Evolutionary conservation across 75 land plant species (phyloP), one percentile per base, ranked within the genome.

Genomic region (Selaginella moellendorffii): DNA sequence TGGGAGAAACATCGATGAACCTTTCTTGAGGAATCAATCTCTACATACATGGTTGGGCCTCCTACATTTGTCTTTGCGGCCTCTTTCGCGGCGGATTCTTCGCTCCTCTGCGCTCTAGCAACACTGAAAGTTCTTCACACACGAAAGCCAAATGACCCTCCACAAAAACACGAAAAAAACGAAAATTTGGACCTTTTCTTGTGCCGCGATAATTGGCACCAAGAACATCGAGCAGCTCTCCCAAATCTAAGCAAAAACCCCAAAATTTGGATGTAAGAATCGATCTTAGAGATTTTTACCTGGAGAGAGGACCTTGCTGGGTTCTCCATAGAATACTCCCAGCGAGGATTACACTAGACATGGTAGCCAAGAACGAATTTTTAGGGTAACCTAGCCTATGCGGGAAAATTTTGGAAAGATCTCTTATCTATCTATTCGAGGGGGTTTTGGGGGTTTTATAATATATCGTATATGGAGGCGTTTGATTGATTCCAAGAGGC

Each of bases 31-130:
- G n/a, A n/a, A n/a, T n/a, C n/a, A n/a, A n/a, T n/a, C n/a, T n/a
- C n/a, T n/a, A n/a, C n/a, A 54, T 77, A 88, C 93, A 91, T 91
- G 51, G 97, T 91, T 66, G 97, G 89, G 24, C 72, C 81, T 36
- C 79, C 86, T 36, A 29, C 76, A 17, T 88, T 86, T 8, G 75
- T 82, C 36, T 31, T 53, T 0, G 65, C 67, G 23, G 95, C 86
- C 62, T 85, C 77, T 72, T 64, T 73, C 21, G 97, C 89, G 24
- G 84, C 36, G 65, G 86, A 83, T 64, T 91, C 89, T 71, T 91
- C 97, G 79, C 82, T 65, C 19, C 52, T 59, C 64, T 74, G 65
- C 46, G 88, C 83, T 54, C 66, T 1, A 19, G 29, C 19, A 27
- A 66, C 30, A 26, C 24, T 31, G 25, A n/a, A 64, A n/a, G n/a